Evolutionary conservation across 768 basidiomycete genomes (phyloP).

Genomic region (Boletus bicolor): DNA sequence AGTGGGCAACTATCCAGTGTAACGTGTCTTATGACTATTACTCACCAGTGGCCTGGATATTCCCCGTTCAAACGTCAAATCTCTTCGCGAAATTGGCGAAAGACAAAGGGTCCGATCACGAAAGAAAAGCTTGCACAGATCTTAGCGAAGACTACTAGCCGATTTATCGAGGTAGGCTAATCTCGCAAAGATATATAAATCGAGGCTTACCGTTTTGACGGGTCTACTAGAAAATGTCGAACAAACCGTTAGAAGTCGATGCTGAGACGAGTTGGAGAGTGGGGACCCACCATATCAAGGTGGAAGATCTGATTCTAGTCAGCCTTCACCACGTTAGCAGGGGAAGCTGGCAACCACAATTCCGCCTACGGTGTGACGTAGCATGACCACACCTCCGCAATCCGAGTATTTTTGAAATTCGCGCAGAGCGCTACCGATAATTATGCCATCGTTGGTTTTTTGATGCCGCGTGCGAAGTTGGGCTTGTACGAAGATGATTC

Average conservation of each 20-base stretch:
- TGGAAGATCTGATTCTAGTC: constrained; percentile 67
- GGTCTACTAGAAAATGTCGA: constrained; percentile 46
- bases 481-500: background rate
- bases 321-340: constrained; percentile 76
- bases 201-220: background rate
- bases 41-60: constrained; percentile 71
- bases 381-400: background rate
- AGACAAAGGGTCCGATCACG: constrained; percentile 69
- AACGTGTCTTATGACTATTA: background rate
- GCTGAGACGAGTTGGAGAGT: constrained; percentile 55
- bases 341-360: constrained; percentile 75
- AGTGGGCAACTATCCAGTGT: background rate
- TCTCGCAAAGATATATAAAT: background rate
- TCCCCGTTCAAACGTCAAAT: constrained; percentile 69
- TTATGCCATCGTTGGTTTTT: background rate
- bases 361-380: constrained; percentile 40
- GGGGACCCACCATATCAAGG: constrained; percentile 48
- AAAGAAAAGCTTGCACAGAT: constrained; percentile 66
- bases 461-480: too few species aligned
- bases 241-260: constrained; percentile 51
- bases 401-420: background rate
- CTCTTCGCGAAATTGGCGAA: constrained; percentile 71
- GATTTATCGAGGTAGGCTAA: constrained; percentile 57
- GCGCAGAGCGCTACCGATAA: background rate
- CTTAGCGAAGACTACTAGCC: constrained; percentile 62